Evolutionary conservation across 441 rosid species (phyloP), one percentile per base, ranked within the genome.

Genomic region (Euphorbia schlechtendalii): DNA sequence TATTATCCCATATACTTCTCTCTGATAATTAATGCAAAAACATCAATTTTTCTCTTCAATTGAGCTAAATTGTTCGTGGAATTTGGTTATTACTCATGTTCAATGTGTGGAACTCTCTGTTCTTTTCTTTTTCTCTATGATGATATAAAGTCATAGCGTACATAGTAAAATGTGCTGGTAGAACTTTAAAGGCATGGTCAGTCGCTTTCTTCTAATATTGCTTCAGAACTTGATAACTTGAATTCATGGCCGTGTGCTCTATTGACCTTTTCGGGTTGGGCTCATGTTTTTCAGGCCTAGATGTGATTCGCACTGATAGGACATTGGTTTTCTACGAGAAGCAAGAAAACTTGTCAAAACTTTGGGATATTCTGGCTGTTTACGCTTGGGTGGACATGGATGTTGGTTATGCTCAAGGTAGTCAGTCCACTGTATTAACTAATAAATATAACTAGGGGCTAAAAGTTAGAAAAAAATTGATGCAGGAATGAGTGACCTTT

Each of bases 331-430:
- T 93, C 68, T 93, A 93, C 40, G 97, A 90, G 83, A 87, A 87
- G 79, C 90, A 82, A 75, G 86, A 88, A 65, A 82, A 93, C 77
- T 71, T 93, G 77, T 84, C 97, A 22, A 93, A 83, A 78, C 93
- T 90, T 52, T 89, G 96, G 99, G 97, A 93, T 76, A 80, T 93
- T 77, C 88, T 93, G 15, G 83, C 93, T 71, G 90, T 90, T 69
- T 93, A 90, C 79, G 92, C 99, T 48, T 88, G 99, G 96, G 73
- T 90, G 61, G 99, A 88, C 71, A 81, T 73, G 24, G 96, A 93
- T 74, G 93, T 93, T 21, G 96, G 97, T 57, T 93, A 93, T 67
- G 82, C 96, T 80, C 99, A 93, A 86, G 98, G 98, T 92, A n/a
- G n/a, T n/a, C n/a, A n/a, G n/a, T n/a, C n/a, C n/a, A n/a, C n/a